A percentile compares a stretch with the other conserved stretches of the same genome.
Evolutionary conservation across 2,329 filamentous ascomycete genomes (phyloP).

Genomic region (Zasmidium angulare): DNA sequence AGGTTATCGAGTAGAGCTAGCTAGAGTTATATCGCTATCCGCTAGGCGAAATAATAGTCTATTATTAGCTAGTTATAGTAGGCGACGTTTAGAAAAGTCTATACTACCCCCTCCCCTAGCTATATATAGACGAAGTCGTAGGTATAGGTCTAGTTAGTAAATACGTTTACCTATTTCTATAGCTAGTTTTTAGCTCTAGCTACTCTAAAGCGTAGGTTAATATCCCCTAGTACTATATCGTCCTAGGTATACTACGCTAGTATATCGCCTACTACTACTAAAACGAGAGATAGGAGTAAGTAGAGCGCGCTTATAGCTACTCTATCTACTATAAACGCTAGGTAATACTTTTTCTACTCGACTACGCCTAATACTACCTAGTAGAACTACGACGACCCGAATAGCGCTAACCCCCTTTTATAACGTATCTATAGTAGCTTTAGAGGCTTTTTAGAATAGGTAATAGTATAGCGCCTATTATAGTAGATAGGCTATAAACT

Average conservation of each 20-base stretch:
- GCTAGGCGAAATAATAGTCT: background rate
- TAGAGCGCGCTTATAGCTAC: background rate
- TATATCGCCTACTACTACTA: background rate
- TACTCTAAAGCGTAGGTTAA: background rate
- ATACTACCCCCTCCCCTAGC: background rate
- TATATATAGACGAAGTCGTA: background rate
- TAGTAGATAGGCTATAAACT: background rate
- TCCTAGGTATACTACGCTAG: background rate
- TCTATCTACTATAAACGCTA: background rate
- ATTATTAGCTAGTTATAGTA: background rate
- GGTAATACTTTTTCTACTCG: background rate
- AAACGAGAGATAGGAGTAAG: background rate
- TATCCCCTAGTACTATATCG: background rate
- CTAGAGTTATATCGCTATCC: background rate
- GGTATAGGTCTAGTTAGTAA: background rate
- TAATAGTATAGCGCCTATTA: background rate
- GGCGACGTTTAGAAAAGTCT: background rate
- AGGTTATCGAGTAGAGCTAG: background rate
- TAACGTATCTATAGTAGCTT: background rate
- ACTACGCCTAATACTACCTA: background rate
- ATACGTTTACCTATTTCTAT: background rate
- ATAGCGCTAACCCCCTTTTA: background rate
- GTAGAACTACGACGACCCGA: too few species aligned
- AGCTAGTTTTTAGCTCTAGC: background rate
- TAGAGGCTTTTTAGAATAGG: background rate